Evolutionary conservation across 306 rosid species (phyloP), one percentile per base, ranked within the genome.

Genomic region (Elaeagnus macrophylla): DNA sequence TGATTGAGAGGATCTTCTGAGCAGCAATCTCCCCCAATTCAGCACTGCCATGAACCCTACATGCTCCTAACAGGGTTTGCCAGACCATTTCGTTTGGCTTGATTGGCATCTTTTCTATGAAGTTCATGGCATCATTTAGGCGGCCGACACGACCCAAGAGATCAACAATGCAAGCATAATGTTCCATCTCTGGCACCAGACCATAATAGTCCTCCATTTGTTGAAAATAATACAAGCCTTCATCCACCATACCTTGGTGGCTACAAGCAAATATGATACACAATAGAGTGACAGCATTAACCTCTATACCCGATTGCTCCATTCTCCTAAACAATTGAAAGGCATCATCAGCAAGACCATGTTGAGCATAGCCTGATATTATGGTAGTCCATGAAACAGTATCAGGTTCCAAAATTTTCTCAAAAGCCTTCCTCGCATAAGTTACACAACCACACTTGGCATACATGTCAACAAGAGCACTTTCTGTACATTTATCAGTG

Each of bases 211-310:
- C 69, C 67, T 79, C 71, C 96, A 83, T 81, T 67, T 15, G 57
- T 51, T 75, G 43, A 57, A 83, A 81, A 62, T 60, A 48, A 44
- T 66, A 41, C 44, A 83, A 65, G 48, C 95, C 95, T 71, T 87
- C 86, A 55, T 81, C 81, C 46, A 77, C 83, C 81, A 77, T 57
- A 57, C 94, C 84, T 14, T 75, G 68, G 56, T 87, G 95, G 76
- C 94, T 83, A 66, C 86, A 87, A 48, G 89, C 95, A 54, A 87
- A 87, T 35, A 87, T 70, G 48, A 87, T 70, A 62, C 94, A 81
- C 55, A 83, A 58, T 20, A 87, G 63, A 8, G 86, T 87, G 18
- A 87, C 79, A 52, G 76, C 69, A 52, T 81, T 87, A 9, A 66
- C 65, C 71, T 66, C 65, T 40, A 47, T 63, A 45, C 80, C 78